phyloP scores from a whole-genome alignment of 495 filamentous ascomycete genomes.

The Penicillium riverlandense region DNA sequence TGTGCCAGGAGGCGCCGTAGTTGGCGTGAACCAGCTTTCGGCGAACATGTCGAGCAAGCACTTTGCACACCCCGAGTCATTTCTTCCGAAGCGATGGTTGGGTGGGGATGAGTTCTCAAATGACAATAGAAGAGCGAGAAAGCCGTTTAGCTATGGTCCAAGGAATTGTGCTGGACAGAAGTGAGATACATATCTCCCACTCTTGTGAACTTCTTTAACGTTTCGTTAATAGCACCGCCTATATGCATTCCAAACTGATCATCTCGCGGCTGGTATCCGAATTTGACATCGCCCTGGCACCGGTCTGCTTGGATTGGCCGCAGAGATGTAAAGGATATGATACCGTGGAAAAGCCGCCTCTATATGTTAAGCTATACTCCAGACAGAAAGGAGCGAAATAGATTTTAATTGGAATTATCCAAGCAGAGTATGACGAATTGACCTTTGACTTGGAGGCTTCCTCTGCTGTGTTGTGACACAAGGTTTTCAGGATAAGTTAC shows the following conservation, averaged over 20 bases:
- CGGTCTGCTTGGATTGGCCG: neutral
- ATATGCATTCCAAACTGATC: neutral
- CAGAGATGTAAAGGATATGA: neutral
- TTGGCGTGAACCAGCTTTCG: neutral
- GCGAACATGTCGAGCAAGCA: neutral
- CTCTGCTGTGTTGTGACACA: no score
- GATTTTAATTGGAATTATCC: no score
- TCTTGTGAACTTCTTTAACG: neutral
- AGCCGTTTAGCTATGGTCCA: neutral
- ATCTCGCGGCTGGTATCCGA: neutral
- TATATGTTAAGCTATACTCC: neutral
- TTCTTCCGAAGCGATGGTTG: neutral
- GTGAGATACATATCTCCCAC: neutral
- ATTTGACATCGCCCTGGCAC: neutral
- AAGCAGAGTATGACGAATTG: no score
- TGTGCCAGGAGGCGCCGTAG: slow-evolving; percentile 9
- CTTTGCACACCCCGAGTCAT: neutral
- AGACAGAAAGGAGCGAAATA: neutral
- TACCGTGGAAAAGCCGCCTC: neutral
- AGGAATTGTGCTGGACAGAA: neutral
- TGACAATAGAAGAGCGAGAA: neutral
- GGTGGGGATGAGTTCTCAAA: neutral
- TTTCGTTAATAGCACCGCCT: neutral
- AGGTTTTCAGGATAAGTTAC: no score
- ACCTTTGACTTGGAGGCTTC: no score